Conservation (phyloP, 1,284 basidiomycete species). For the Vanrija sp. region DNA sequence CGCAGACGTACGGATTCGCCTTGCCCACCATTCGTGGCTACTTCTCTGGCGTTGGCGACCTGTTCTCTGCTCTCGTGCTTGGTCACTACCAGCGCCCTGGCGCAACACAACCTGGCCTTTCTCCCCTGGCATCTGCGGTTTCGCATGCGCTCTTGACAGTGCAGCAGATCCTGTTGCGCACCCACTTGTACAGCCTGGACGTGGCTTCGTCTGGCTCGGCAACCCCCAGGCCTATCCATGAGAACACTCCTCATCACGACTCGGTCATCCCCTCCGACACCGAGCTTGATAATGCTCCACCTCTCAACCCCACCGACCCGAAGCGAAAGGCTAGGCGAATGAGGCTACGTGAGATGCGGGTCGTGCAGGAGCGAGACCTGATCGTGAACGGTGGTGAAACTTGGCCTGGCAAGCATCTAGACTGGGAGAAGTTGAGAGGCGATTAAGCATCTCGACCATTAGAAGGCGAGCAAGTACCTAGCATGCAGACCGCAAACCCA, state of each 20-base stretch:
- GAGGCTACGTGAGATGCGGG: constrained; percentile 72
- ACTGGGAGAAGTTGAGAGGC: constrained; percentile 23
- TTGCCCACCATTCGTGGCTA: constrained; percentile 84
- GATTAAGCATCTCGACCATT: no score
- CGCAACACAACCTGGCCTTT: constrained; percentile 5
- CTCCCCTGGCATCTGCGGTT: constrained; percentile 58
- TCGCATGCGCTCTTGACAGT: constrained; percentile 73
- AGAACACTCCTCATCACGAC: neutral
- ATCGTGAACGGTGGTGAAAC: constrained; percentile 30
- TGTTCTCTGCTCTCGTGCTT: constrained; percentile 89
- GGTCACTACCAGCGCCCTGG: constrained; percentile 63
- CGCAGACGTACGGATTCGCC: constrained; percentile 61
- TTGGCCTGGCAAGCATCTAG: constrained; percentile 34
- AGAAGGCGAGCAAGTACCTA: no score
- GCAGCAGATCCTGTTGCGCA: constrained; percentile 73
- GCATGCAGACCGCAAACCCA: neutral
- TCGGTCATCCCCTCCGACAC: constrained; percentile 57
- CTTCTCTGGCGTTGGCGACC: constrained; percentile 93
- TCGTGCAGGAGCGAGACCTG: constrained; percentile 65
- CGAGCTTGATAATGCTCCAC: constrained; percentile 58
- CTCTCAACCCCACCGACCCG: constrained; percentile 53
- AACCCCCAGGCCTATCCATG: constrained; percentile 30
- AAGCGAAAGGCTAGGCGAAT: constrained; percentile 65
- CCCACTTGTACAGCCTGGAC: constrained; percentile 55
- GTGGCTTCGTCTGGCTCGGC: constrained; percentile 19